A percentile compares a stretch with the other conserved stretches of the same genome.
Evolutionary conservation across 202 grass and related monocot genomes (phyloP).

Genomic region (Alloteropsis angusta): DNA sequence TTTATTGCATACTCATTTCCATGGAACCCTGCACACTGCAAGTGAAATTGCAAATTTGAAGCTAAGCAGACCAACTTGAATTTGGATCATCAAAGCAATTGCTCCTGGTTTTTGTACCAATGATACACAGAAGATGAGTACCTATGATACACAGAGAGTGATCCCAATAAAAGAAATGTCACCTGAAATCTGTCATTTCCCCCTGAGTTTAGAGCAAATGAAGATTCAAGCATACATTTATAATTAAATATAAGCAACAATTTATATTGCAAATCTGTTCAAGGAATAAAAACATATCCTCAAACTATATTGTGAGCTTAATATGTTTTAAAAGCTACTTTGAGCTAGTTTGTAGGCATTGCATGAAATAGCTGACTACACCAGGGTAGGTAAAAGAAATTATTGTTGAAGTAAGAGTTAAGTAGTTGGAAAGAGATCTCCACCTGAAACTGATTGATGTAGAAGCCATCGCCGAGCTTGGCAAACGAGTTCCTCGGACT

Average conservation of each 20-base stretch:
- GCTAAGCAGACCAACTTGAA: not conserved
- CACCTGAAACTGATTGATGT: conserved; percentile 50
- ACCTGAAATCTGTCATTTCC: not conserved
- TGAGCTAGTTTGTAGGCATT: not conserved
- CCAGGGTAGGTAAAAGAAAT: not conserved
- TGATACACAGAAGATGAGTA: not conserved
- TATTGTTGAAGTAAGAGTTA: not conserved
- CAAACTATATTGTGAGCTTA: not conserved
- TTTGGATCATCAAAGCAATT: not conserved
- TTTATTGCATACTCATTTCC: not conserved
- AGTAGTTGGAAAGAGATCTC: not conserved
- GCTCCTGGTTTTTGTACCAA: not conserved
- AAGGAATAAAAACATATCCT: not conserved
- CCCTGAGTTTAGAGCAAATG: not conserved
- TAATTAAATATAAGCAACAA: no score
- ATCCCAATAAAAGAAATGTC: not conserved
- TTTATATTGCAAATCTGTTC: not conserved
- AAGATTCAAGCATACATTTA: not conserved
- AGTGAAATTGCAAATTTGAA: not conserved
- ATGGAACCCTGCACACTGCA: not conserved
- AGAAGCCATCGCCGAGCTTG: conserved; percentile 36
- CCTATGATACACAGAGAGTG: no score
- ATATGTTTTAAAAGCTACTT: not conserved
- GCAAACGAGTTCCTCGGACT: not conserved
- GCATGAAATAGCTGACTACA: not conserved